These are phyloP conservation scores for Lasiosphaeriaceae sp. DNA, from an alignment of 495 filamentous ascomycete genomes.

Conservation along the genomic window DNA sequence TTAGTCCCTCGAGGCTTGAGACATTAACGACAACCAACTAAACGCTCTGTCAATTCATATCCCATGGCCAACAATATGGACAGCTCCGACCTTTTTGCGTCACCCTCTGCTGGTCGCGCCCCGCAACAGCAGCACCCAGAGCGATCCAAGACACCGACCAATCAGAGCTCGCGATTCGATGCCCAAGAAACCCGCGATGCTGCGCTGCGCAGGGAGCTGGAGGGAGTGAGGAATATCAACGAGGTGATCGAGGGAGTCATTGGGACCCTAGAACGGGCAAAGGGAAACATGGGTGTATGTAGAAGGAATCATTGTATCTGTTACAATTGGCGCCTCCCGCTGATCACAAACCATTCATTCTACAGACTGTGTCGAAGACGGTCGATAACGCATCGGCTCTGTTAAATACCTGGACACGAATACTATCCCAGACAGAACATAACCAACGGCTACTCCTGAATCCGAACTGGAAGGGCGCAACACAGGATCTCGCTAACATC, in stretches of 20 bases:
- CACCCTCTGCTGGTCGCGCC: conserved; percentile 44
- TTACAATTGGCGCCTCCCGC: background rate
- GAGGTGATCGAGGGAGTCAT: conserved; percentile 79
- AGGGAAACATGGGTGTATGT: conserved; percentile 84
- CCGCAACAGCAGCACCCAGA: conserved; percentile 11
- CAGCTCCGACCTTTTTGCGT: conserved; percentile 47
- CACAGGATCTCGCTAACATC: conserved; percentile 73
- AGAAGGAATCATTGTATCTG: background rate
- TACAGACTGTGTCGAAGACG: conserved; percentile 77
- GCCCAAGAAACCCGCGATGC: conserved; percentile 69
- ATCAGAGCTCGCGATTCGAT: conserved; percentile 57
- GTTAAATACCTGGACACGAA: conserved; percentile 94
- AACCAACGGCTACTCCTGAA: conserved; percentile 90
- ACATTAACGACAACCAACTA: background rate
- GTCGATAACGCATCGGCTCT: conserved; percentile 85
- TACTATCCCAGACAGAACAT: conserved; percentile 94
- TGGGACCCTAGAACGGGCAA: conserved; percentile 73
- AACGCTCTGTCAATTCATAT: background rate
- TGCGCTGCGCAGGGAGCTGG: conserved; percentile 71
- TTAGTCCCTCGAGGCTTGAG: background rate
- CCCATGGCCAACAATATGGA: conserved; percentile 9
- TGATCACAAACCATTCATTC: background rate
- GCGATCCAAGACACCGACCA: conserved; percentile 41
- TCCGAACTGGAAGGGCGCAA: conserved; percentile 84
- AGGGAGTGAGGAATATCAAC: conserved; percentile 79